phyloP scores from a whole-genome alignment of 192 early-diverging fungal species.

The Podila epigama region DNA sequence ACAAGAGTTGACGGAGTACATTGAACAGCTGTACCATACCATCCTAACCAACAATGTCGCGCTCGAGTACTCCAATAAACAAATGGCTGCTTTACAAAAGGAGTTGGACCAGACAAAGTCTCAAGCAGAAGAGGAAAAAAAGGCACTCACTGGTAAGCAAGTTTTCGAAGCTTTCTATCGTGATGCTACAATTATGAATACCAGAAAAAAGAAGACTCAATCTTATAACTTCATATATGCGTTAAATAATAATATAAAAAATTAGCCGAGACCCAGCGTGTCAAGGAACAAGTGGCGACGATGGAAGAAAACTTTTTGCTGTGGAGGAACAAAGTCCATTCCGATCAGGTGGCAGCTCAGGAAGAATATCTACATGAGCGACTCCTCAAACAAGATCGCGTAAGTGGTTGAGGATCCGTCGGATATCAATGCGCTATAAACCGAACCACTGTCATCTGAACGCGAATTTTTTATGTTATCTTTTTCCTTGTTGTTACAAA shows the following conservation, averaged over 20 bases:
- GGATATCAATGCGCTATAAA: not conserved
- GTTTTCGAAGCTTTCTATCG: not conserved
- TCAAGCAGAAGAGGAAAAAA: constrained; percentile 3
- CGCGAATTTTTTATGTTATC: not conserved
- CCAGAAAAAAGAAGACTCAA: no score
- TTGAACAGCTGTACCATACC: constrained; percentile 20
- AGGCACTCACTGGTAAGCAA: constrained; percentile 15
- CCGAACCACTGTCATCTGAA: not conserved
- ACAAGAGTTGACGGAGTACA: constrained; percentile 15
- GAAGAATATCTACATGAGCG: constrained; percentile 27
- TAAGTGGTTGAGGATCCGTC: not conserved
- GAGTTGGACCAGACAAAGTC: constrained; percentile 18
- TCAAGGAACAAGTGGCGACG: constrained; percentile 20
- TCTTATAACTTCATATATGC: no score
- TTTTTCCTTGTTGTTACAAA: not conserved
- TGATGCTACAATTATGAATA: no score
- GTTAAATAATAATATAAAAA: no score
- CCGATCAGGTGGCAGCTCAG: constrained; percentile 26
- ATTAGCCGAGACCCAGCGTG: constrained; percentile 18
- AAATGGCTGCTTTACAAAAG: constrained; percentile 9
- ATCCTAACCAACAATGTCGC: constrained; percentile 21
- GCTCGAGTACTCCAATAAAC: constrained; percentile 14
- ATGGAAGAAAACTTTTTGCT: constrained; percentile 46
- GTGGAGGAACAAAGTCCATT: constrained; percentile 34
- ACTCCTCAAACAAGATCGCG: constrained; percentile 24